Evolutionary conservation across 1,139 yeast genomes (phyloP).

Genomic region (Debaryomyces udenii): DNA sequence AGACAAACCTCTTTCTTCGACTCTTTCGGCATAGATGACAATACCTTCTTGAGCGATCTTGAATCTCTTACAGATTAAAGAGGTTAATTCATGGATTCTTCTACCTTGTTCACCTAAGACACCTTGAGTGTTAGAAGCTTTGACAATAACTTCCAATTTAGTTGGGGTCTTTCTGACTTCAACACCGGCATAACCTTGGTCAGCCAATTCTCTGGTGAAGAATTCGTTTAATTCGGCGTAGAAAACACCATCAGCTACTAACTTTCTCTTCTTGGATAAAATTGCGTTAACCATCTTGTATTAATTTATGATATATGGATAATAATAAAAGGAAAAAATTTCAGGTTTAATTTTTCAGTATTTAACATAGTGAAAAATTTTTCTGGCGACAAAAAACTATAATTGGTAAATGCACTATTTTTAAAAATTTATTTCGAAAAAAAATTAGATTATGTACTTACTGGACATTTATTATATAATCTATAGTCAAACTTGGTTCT

Average conservation of each 20-base stretch:
- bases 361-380: constrained; percentile 17
- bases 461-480: too few relatives aligned
- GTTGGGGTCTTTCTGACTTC: constrained; percentile 99
- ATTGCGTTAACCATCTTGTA: constrained; percentile 51
- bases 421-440: too few relatives aligned
- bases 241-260: constrained; percentile 99
- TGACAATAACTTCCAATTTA: constrained; percentile 97
- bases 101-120: constrained; percentile 99
- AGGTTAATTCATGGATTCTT: constrained; percentile 98
- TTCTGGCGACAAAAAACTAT: constrained; percentile 9
- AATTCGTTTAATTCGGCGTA: constrained; percentile 99
- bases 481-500: too few relatives aligned
- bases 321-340: constrained; percentile 10
- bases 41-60: constrained; percentile 92
- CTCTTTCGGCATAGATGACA: constrained; percentile 97
- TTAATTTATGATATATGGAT: constrained; percentile 12
- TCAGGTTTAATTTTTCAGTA: background rate
- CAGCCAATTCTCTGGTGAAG: constrained; percentile 99
- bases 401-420: constrained; percentile 14
- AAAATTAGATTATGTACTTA: constrained; percentile 12
- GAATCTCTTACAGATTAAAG: constrained; percentile 98
- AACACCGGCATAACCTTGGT: constrained; percentile 99
- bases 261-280: constrained; percentile 85
- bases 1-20: constrained; percentile 98
- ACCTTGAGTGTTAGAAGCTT: constrained; percentile 99